Evolutionary conservation across 2,329 filamentous ascomycete genomes (phyloP), one percentile per base, ranked within the genome.

Genomic region (Fusarium secorum): DNA sequence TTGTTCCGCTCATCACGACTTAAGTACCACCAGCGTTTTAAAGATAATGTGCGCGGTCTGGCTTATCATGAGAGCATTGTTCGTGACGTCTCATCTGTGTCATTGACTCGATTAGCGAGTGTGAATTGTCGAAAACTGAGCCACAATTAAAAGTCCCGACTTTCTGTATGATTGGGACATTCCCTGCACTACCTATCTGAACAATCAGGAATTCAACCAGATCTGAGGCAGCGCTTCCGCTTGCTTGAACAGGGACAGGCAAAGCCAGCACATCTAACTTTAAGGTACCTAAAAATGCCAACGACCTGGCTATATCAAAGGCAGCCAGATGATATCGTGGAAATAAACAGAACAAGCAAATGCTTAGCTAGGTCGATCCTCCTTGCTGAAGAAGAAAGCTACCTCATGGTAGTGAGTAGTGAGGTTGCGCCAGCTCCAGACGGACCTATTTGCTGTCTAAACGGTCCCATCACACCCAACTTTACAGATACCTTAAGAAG

Each of bases 381-480:
- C 26, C 10, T 28, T n/a, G 10, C 5, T 11, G 6, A 14, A 20
- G 13, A 45, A 46, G 24, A 48, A 90, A 77, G 89, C 87, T 90
- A 88, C 85, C 86, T 83, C 85, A 78, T 61, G 80, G 83, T 85
- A 86, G 87, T 91, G 89, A 86, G 88, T 91, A 88, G 89, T 90
- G 84, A 87, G 80, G 57, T 79, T 79, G 86, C 84, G 87, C 87
- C 86, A 82, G 83, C 83, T 84, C 84, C 86, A 84, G 83, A 81
- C 79, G 77, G 45, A 13, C 20, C 44, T 48, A 87, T 90, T 81
- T 83, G 81, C 83, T 86, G 85, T 79, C 81, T 83, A 79, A 67
- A 53, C 86, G 86, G 84, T 85, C 90, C 92, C 91, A 87, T 94
- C 91, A 91, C 85, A 80, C 88, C 90, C 91, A 90, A 88, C 88